Percentiles rank a stretch among this genome's conserved stretches.
Evolutionary conservation across 2,329 filamentous ascomycete species (phyloP).

Genomic region (Beauveria sp.): DNA sequence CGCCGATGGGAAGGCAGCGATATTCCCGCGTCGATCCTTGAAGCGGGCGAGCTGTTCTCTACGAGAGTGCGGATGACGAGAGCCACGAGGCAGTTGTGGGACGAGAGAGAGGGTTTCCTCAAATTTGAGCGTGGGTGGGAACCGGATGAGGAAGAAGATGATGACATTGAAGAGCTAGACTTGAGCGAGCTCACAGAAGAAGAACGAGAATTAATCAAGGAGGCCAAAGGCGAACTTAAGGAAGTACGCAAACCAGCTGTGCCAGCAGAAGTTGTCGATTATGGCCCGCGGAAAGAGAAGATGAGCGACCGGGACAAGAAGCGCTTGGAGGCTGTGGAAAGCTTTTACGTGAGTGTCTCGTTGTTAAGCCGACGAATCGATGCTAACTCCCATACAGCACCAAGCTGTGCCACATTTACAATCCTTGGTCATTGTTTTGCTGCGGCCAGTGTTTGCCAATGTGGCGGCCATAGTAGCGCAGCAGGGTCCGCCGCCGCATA

Average conservation of each 20-base stretch:
- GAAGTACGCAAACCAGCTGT: constrained; percentile 24
- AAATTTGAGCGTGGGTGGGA: constrained; percentile 88
- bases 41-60: constrained; percentile 88
- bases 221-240: constrained; percentile 25
- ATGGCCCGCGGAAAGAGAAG: constrained; percentile 40
- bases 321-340: constrained; percentile 66
- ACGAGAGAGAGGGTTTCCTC: constrained; percentile 84
- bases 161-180: constrained; percentile 40
- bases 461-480: constrained; percentile 76
- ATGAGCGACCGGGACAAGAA: constrained; percentile 50
- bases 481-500: constrained; percentile 40
- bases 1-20: constrained; percentile 90
- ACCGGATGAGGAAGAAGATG: constrained; percentile 33
- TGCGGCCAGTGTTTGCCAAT: constrained; percentile 81
- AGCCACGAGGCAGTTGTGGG: constrained; percentile 88
- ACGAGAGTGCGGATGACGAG: constrained; percentile 84
- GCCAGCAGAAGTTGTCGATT: constrained; percentile 24
- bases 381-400: constrained; percentile 40
- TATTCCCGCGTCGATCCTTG: constrained; percentile 87
- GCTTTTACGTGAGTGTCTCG: constrained; percentile 66
- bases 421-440: constrained; percentile 83
- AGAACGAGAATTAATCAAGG: constrained; percentile 35
- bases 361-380: not conserved
- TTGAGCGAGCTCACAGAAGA: constrained; percentile 36
- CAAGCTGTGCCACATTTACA: constrained; percentile 78